Conservation (phyloP, 2,329 filamentous ascomycete genomes). For the Verticillium tricorpus region DNA sequence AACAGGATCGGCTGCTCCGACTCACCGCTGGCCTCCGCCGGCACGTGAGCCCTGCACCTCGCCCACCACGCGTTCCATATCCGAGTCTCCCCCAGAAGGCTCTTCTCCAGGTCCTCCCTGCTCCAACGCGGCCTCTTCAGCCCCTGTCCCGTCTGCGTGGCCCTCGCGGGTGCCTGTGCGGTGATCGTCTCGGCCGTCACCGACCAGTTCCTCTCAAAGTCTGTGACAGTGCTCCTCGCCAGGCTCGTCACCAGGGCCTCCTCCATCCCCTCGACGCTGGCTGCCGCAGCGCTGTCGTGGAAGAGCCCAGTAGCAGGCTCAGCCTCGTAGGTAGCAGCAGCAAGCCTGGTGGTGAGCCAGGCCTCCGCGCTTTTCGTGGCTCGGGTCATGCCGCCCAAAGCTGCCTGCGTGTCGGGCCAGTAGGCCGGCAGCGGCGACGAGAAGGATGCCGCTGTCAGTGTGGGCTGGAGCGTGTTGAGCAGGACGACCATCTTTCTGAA, state of each 20-base stretch:
- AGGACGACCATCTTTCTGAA: slow-evolving; percentile 14
- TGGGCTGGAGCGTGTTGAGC: slow-evolving; percentile 14
- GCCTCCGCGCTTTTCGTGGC: slow-evolving; percentile 6
- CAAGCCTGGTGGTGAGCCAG: slow-evolving; percentile 1
- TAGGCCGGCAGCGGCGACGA: not conserved
- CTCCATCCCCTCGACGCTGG: slow-evolving; percentile 5
- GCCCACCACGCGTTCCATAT: slow-evolving; percentile 3
- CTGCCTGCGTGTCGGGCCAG: slow-evolving; percentile 8
- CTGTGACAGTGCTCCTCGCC: slow-evolving; percentile 34
- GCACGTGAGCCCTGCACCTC: not conserved
- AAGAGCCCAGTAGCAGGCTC: slow-evolving; percentile 15
- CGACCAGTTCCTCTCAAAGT: slow-evolving; percentile 42
- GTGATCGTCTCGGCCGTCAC: slow-evolving; percentile 25
- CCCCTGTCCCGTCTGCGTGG: slow-evolving; percentile 30
- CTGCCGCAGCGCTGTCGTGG: slow-evolving; percentile 7
- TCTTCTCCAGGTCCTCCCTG: slow-evolving; percentile 20
- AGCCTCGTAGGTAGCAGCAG: not conserved
- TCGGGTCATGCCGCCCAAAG: not conserved
- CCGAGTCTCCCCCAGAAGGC: slow-evolving; percentile 18
- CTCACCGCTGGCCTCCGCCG: not conserved
- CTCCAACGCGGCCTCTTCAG: slow-evolving; percentile 26
- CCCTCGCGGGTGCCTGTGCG: slow-evolving; percentile 31
- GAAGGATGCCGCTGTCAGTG: slow-evolving; percentile 12
- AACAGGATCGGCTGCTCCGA: not conserved
- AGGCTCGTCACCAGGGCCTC: slow-evolving; percentile 33